Evolutionary conservation across 345 rosid genomes (phyloP).

Genomic region (Brassica carinata): DNA sequence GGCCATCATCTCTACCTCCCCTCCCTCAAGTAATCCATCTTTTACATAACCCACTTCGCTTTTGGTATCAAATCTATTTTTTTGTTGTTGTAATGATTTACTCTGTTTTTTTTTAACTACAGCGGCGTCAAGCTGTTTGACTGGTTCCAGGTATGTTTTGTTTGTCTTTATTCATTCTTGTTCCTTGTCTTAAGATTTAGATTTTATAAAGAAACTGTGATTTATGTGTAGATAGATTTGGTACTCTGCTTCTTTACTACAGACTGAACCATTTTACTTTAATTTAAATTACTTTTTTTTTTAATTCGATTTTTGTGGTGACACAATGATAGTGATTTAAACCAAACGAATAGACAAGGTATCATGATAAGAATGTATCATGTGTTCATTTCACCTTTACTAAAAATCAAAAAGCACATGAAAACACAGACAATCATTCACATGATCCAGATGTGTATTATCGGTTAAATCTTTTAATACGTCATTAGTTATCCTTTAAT

Average conservation of each 20-base stretch:
- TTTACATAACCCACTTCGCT: neutral
- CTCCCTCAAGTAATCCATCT: constrained; percentile 35
- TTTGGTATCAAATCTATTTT: neutral
- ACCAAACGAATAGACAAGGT: constrained; percentile 18
- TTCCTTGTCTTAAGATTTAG: neutral
- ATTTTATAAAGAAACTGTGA: neutral
- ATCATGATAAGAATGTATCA: constrained; percentile 25
- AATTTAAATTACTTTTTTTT: neutral
- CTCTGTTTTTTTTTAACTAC: constrained; percentile 1
- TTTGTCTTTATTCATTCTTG: constrained; percentile 6
- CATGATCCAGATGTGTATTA: constrained; percentile 29
- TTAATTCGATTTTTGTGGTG: neutral
- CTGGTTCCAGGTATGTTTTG: constrained; percentile 41
- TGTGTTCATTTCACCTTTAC: constrained; percentile 21
- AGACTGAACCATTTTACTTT: neutral
- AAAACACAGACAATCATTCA: constrained; percentile 18
- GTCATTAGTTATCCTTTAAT: neutral
- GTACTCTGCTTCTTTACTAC: neutral
- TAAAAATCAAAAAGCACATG: neutral
- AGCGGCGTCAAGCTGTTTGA: constrained; percentile 37
- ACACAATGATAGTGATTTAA: constrained; percentile 35
- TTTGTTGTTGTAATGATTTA: neutral
- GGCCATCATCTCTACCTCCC: neutral
- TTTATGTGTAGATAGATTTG: neutral
- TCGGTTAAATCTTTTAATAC: neutral